Base-by-base conservation (phyloP, 2,329 filamentous ascomycete species). In the Corynespora cassiicola region DNA sequence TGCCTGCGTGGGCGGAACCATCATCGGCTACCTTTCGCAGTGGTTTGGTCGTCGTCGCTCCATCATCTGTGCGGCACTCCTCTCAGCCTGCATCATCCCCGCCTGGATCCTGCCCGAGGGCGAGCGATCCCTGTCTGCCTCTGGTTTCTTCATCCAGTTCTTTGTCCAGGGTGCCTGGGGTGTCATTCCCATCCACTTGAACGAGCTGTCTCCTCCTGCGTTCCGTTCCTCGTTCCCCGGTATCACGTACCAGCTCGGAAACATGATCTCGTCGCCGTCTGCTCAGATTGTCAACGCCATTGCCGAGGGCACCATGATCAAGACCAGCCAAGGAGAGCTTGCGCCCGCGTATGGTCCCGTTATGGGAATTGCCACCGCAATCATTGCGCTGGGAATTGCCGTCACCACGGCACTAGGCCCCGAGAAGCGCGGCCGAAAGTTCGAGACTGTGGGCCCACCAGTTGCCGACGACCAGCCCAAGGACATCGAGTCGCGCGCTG, bases 261-360 rank as follows among this genome's bases (percentile, higher is more conserved):
- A 88, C 73, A 84, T 88, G 76, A 83, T 87, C 35, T 85, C 83
- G 2, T 85, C 83, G 0, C 85, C 86, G 0, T 85, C 81, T 0
- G 83, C 87, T 0, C 87, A 90, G 64, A 90, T 91, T 31, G 84
- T 90, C 60, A 89, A 90, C 44, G 85, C 84, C 9, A 77, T 90
- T 33, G 77, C 87, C 1, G 86, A 90, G 57, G 43, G 43, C 4
- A 53, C 52, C 11, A 52, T 56, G 22, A 73, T 90, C 29, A 80
- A 66, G 0, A 73, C 76, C 25, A 59, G 61, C 5, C 71, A 73
- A 7, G 86, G 86, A 3, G 63, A 81, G 39, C 64, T 61, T 3
- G 86, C 82, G 1, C 80, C 87, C 33, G 85, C 85, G 0, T 90
- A 90, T 52, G 87, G 86, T 0, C 86, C 84, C 0, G 80, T 80